Base-by-base conservation (phyloP, 2,329 filamentous ascomycete genomes). In the Aotearoamyces nothofagi region DNA sequence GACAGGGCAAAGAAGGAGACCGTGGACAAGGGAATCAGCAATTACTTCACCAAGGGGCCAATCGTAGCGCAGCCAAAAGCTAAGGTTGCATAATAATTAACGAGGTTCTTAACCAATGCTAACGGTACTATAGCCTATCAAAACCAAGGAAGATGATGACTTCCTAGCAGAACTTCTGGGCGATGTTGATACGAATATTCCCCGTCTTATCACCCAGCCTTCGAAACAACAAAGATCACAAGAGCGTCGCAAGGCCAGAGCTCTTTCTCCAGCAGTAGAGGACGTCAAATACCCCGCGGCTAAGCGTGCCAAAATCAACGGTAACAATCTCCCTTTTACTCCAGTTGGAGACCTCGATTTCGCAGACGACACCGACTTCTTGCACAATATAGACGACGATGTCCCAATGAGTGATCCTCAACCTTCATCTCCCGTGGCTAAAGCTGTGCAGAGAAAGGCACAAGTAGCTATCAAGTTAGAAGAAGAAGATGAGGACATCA, bases 1-100 rank as follows among this genome's bases (percentile, higher is more conserved):
- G 84, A 93, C 33, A 74, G 80, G 39, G 75, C 83, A 33, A 79
- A 81, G 50, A 72, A 78, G 45, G 81, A 92, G 43, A 84, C 81
- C 51, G 82, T 84, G 40, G 84, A 92, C 53, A 79, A 80, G 46
- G 79, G 84, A 42, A 96, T 98, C 49, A 84, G 78, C 54, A 87
- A 92, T 45, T 98, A 92, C 56, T 96, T 98, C 51, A 87, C 69
- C 41, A 80, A 78, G 42, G 83, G 82, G 31, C 67, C 70, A 17
- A 60, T 61, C 34, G 66, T 66, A 39, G 54, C 66, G 28, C 75
- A 74, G 33, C 61, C 76, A 9, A 96, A 94, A 50, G 65, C 78
- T 11, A 96, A 93, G 67, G 83, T 86, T 54, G 33, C 53, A 15
- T 33, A 30, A 4, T 22, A 17, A n/a, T 7, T 5, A 22, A 9